Evolutionary conservation across 257 asterid genomes (phyloP), one percentile per base, ranked within the genome.

Genomic region (Petrea volubilis): DNA sequence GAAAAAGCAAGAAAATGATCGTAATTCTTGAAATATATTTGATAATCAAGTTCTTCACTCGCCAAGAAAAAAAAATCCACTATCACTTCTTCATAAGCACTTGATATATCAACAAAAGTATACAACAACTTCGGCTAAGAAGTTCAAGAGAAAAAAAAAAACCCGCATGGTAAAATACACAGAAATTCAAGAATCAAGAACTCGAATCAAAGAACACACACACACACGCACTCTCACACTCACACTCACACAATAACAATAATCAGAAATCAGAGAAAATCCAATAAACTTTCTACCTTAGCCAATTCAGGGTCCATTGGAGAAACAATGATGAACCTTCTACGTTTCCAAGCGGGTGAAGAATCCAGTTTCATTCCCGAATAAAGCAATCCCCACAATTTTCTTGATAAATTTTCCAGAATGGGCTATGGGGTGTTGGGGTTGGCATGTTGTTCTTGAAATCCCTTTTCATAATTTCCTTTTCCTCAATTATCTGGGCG

Each of bases 261-360:
- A n/a, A n/a, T 20, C 49, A 68, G 34, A 33, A 52, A 51, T 57
- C 60, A 46, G 44, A 59, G 49, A 41, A 61, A 60, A 20, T 0
- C 11, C 2, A 34, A 25, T 52, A 31, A 18, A 31, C 13, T 14
- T 40, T n/a, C 27, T n/a, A 93, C 98, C 89, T 79, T 85, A 14
- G 91, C 96, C 1, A 85, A 82, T 74, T 88, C 89, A 38, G 80
- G 77, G 53, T 90, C 99, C 98, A 95, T 95, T 49, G 85, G 68
- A 60, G 85, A 70, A 65, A 80, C 76, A 31, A 85, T 74, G 38
- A 67, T 36, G 74, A 80, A 83, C 78, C 91, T 87, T 72, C 84
- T 80, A 13, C 94, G 92, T 79, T 95, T 95, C 60, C 64, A 64
- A 77, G 79, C 64, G 36, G 87, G 81, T 31, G 83, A 76, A 43